Base-by-base conservation (phyloP, 2,329 filamentous ascomycete species). In the Alternaria novae-zelandiae region DNA sequence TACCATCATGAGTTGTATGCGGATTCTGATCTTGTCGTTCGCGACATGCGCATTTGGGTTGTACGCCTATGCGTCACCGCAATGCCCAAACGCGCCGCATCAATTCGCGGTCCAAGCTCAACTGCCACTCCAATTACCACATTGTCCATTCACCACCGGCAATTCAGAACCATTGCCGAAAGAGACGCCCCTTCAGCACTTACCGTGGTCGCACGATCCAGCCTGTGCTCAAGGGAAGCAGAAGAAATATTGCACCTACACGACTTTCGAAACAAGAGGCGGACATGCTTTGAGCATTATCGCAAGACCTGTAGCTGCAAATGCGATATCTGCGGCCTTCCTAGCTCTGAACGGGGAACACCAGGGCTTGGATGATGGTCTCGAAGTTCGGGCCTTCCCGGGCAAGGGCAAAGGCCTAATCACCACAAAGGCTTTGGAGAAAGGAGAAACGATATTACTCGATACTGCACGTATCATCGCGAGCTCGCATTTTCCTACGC, bases 341-440 rank as follows among this genome's bases (percentile, higher is more conserved):
- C 23, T 53, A 21, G 45, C 59, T 21, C 57, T 63, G 13, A 41
- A 25, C 13, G 41, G 57, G 12, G 56, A 46, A 8, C 46, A 44
- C 4, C 30, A 41, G 17, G 12, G 51, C 10, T 51, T 53, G 12
- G 21, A 59, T 17, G 32, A 62, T 13, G 30, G 50, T 11, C 63
- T 69, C n/a, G 63, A 65, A 54, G 66, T 74, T 9, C 63, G 55
- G 17, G 49, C 61, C 11, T 63, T 74, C 6, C 65, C 66, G 8
- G 66, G 70, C 15, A 74, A 74, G 61, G 72, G 72, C 17, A 73
- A 70, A 64, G 71, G 71, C 11, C 54, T 74, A 12, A 49, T 72
- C 21, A 66, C 72, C 4, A 64, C 57, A 51, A 62, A 58, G 15
- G 26, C 41, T 6, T 66, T 74, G 49, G 50, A 58, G 23, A 68